Percentiles rank a stretch among this genome's conserved stretches.
Evolutionary conservation across 805 yeast species (phyloP).

Genomic region (Candida namnaoensis): DNA sequence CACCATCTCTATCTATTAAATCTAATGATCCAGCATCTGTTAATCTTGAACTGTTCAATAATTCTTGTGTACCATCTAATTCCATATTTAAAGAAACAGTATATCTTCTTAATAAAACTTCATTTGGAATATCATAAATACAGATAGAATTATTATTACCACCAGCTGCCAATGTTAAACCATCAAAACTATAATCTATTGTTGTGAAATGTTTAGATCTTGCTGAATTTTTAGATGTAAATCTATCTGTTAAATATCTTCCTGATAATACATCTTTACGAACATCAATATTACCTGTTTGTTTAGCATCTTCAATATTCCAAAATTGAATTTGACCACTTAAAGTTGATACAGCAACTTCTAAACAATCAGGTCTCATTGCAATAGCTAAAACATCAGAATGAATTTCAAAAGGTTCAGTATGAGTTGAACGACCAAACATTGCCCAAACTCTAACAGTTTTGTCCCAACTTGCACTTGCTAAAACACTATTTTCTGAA

Average conservation of each 20-base stretch:
- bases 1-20: conserved; percentile 78
- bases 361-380: conserved; percentile 89
- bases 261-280: conserved; percentile 83
- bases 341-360: conserved; percentile 78
- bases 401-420: conserved; percentile 82
- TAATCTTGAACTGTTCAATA: conserved; percentile 71
- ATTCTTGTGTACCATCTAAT: conserved; percentile 76
- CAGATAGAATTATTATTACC: conserved; percentile 91
- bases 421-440: conserved; percentile 77
- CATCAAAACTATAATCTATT: conserved; percentile 83
- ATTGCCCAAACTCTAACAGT: conserved; percentile 91
- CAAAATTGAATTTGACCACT: conserved; percentile 83
- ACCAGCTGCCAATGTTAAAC: conserved; percentile 79
- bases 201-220: conserved; percentile 81
- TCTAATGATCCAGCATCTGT: conserved; percentile 86
- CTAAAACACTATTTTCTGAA: conserved; percentile 63
- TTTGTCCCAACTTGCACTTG: conserved; percentile 94
- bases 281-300: conserved; percentile 78
- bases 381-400: conserved; percentile 79
- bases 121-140: conserved; percentile 82
- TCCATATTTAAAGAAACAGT: conserved; percentile 85
- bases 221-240: conserved; percentile 69
- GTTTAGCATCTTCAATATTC: conserved; percentile 77
- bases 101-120: conserved; percentile 75
- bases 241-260: conserved; percentile 73